Conservation (phyloP, 495 filamentous ascomycete species). For the Neurospora discreta region DNA sequence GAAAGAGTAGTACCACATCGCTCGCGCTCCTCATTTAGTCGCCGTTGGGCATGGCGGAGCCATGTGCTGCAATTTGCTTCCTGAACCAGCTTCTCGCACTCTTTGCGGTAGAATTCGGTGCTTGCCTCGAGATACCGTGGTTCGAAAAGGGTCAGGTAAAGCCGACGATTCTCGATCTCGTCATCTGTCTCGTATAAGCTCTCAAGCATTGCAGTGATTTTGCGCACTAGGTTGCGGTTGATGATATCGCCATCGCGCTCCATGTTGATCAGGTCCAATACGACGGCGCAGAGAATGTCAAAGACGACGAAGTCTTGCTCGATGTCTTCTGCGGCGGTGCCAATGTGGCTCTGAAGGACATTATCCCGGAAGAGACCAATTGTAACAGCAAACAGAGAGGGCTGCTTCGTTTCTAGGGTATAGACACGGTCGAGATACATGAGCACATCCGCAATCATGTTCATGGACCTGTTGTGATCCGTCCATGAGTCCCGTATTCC, state of each 20-base stretch:
- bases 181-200: slow-evolving; percentile 70
- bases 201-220: slow-evolving; percentile 85
- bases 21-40: slow-evolving; percentile 69
- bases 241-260: slow-evolving; percentile 86
- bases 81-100: slow-evolving; percentile 62
- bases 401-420: slow-evolving; percentile 55
- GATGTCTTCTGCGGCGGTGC: slow-evolving; percentile 20
- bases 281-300: slow-evolving; percentile 63
- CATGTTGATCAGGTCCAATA: slow-evolving; percentile 85
- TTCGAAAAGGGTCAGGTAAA: slow-evolving; percentile 82
- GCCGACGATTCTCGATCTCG: slow-evolving; percentile 61
- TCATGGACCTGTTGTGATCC: slow-evolving; percentile 85
- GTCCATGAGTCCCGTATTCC: slow-evolving; percentile 70
- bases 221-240: slow-evolving; percentile 68
- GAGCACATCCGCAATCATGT: slow-evolving; percentile 92
- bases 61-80: slow-evolving; percentile 73
- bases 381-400: slow-evolving; percentile 68
- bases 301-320: slow-evolving; percentile 41
- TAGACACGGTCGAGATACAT: slow-evolving; percentile 97
- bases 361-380: slow-evolving; percentile 84
- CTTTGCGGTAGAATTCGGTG: slow-evolving; percentile 58
- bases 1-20: slow-evolving; percentile 73
- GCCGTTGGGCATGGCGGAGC: slow-evolving; percentile 61
- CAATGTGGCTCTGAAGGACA: slow-evolving; percentile 47
- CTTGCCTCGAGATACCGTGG: slow-evolving; percentile 62